These are phyloP conservation scores for Marchantia paleacea DNA, from an alignment of 225 moss, liverwort and hornwort genomes.

Conservation along the genomic window DNA sequence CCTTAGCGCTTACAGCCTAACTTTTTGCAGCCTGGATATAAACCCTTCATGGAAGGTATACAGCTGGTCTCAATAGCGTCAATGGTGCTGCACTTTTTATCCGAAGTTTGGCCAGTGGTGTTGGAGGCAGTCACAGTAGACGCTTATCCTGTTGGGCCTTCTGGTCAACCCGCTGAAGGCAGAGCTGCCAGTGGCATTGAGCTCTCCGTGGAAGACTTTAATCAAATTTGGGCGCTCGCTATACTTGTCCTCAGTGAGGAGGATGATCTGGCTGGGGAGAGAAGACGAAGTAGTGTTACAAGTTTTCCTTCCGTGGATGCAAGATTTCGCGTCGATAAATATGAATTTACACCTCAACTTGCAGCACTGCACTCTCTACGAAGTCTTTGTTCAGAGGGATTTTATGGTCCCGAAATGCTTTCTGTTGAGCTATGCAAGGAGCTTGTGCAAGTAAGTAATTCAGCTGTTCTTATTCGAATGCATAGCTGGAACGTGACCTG, in stretches of 20 bases:
- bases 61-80: conserved; percentile 78
- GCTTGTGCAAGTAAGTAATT: conserved; percentile 60
- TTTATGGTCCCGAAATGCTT: conserved; percentile 83
- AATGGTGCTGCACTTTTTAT: conserved; percentile 67
- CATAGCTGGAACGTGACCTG: background rate
- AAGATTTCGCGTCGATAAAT: conserved; percentile 40
- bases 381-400: conserved; percentile 75
- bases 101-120: conserved; percentile 88
- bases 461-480: background rate
- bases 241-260: conserved; percentile 62
- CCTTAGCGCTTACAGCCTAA: background rate
- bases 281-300: conserved; percentile 46
- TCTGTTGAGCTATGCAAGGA: conserved; percentile 82
- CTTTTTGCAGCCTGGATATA: conserved; percentile 65
- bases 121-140: conserved; percentile 87
- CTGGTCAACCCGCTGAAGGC: conserved; percentile 30
- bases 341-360: conserved; percentile 50
- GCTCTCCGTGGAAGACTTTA: conserved; percentile 62
- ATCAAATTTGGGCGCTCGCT: conserved; percentile 81
- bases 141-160: conserved; percentile 48
- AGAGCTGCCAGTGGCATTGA: conserved; percentile 42
- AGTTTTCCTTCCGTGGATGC: conserved; percentile 69
- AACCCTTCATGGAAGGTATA: conserved; percentile 88
- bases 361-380: conserved; percentile 66
- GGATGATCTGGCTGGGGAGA: conserved; percentile 45